phyloP scores from a whole-genome alignment of 805 yeast genomes.

The Metschnikowia hibisci region DNA sequence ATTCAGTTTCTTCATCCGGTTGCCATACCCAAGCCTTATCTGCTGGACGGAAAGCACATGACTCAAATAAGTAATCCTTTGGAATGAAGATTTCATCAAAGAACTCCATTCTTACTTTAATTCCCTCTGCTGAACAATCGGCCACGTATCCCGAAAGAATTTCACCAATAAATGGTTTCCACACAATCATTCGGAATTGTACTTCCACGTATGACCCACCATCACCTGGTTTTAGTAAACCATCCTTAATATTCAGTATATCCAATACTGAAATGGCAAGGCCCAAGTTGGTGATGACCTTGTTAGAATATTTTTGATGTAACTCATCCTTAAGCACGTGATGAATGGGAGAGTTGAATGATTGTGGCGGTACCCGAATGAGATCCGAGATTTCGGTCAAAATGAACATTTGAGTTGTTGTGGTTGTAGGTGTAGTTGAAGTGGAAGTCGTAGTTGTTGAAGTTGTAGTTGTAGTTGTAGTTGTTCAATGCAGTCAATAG shows the following conservation, averaged over 20 bases:
- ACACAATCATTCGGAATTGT: conserved; percentile 69
- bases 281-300: conserved; percentile 79
- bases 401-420: conserved; percentile 65
- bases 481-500: no score
- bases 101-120: conserved; percentile 78
- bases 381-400: conserved; percentile 77
- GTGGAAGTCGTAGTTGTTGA: neutral
- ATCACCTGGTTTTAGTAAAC: conserved; percentile 88
- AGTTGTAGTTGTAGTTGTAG: neutral
- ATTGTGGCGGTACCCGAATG: conserved; percentile 82
- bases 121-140: conserved; percentile 82
- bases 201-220: conserved; percentile 82
- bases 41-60: conserved; percentile 57
- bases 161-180: conserved; percentile 95
- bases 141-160: conserved; percentile 89
- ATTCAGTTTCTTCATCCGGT: conserved; percentile 65
- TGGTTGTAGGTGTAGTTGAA: neutral
- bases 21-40: conserved; percentile 98
- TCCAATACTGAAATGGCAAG: conserved; percentile 85
- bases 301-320: conserved; percentile 80
- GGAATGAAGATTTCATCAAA: conserved; percentile 93
- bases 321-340: conserved; percentile 76
- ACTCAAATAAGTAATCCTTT: conserved; percentile 73
- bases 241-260: conserved; percentile 75
- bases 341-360: conserved; percentile 67